phyloP scores from a whole-genome alignment of 306 rosid species.

The Lupinus albus region DNA sequence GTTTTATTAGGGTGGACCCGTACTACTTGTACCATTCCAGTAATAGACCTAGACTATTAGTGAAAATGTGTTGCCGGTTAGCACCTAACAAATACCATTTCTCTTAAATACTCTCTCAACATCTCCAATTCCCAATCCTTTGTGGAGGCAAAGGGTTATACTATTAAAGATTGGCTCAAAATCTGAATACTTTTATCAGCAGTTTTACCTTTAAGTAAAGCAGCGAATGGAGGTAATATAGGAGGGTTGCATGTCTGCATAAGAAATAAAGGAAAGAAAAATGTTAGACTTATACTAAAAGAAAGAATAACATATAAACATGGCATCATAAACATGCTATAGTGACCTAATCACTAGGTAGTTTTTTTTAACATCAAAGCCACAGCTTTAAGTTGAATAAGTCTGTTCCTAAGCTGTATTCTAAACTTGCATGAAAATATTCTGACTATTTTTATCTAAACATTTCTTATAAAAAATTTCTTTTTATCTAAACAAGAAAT shows the following conservation, averaged over 20 bases:
- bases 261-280: constrained; percentile 22
- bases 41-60: constrained; percentile 2
- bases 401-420: constrained; percentile 7
- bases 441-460: not conserved
- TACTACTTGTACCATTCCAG: constrained; percentile 11
- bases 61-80: not conserved
- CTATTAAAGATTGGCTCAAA: not conserved
- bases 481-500: not conserved
- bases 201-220: constrained; percentile 48
- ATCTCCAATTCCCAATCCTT: constrained; percentile 28
- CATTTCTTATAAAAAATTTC: no score
- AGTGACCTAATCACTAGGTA: not conserved
- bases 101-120: not conserved
- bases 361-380: constrained; percentile 22
- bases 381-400: constrained; percentile 9
- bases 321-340: not conserved
- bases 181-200: constrained; percentile 3
- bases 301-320: not conserved
- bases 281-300: not conserved
- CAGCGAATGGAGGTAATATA: constrained; percentile 52
- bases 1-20: constrained; percentile 10
- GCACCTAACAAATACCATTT: constrained; percentile 24
- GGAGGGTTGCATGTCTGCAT: constrained; percentile 58
- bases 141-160: constrained; percentile 1
- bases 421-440: not conserved